phyloP scores from a whole-genome alignment of 23 red algal genomes.

The Gracilaria caudata region DNA sequence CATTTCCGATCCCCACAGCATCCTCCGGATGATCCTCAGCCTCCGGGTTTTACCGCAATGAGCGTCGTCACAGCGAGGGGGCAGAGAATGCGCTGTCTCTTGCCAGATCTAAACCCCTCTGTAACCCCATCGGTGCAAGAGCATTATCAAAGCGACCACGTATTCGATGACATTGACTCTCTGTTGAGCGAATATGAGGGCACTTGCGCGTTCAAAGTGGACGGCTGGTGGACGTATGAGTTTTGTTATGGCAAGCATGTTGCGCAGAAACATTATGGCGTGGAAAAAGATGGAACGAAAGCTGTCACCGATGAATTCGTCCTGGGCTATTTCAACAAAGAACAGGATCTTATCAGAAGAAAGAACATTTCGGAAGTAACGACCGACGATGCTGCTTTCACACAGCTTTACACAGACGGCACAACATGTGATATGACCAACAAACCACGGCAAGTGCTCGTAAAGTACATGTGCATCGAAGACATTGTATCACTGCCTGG shows the following conservation, averaged over 20 bases:
- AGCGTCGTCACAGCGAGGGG: conserved; percentile 57
- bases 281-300: conserved; percentile 29
- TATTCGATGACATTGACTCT: conserved; percentile 71
- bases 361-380: conserved; percentile 33
- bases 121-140: neutral
- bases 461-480: conserved; percentile 80
- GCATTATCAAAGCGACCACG: neutral
- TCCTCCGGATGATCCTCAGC: neutral
- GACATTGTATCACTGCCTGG: conserved; percentile 29
- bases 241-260: conserved; percentile 83
- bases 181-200: conserved; percentile 51
- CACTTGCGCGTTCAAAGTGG: conserved; percentile 52
- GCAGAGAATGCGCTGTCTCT: conserved; percentile 60
- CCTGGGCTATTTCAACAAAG: conserved; percentile 59
- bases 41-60: conserved; percentile 26
- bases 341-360: conserved; percentile 29
- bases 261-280: conserved; percentile 59
- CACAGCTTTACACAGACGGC: conserved; percentile 73
- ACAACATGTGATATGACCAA: conserved; percentile 75
- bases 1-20: neutral
- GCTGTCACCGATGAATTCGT: conserved; percentile 19
- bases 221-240: conserved; percentile 89
- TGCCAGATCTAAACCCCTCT: conserved; percentile 43
- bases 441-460: conserved; percentile 61
- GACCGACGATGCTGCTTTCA: conserved; percentile 43